Conservation (phyloP, 192 early-diverging fungal species). For the Coemansia sp. region DNA sequence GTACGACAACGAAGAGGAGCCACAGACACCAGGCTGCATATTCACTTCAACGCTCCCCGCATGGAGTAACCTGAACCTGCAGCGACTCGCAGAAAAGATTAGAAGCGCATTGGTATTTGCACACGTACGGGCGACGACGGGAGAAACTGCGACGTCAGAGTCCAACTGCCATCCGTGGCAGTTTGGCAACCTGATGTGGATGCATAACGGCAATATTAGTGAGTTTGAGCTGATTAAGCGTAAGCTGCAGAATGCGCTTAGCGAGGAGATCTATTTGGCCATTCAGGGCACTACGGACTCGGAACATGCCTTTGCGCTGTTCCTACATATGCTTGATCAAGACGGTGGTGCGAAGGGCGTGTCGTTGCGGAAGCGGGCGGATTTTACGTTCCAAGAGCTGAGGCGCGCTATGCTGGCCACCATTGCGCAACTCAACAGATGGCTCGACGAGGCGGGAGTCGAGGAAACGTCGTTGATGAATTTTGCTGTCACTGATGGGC, state of each 20-base stretch:
- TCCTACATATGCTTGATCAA: slow-evolving; percentile 63
- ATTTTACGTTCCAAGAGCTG: slow-evolving; percentile 61
- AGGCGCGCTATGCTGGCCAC: slow-evolving; percentile 72
- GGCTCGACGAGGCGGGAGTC: slow-evolving; percentile 64
- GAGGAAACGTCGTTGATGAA: slow-evolving; percentile 69
- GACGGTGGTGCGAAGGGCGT: slow-evolving; percentile 28
- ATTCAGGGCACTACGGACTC: slow-evolving; percentile 80
- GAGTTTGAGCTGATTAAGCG: slow-evolving; percentile 70
- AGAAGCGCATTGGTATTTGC: slow-evolving; percentile 72
- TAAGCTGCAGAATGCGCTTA: slow-evolving; percentile 57
- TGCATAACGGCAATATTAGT: slow-evolving; percentile 75
- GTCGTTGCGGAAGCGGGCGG: slow-evolving; percentile 12
- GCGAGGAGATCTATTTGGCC: slow-evolving; percentile 65
- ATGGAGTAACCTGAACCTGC: slow-evolving; percentile 76
- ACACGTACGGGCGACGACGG: slow-evolving; percentile 74
- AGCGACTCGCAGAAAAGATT: slow-evolving; percentile 73
- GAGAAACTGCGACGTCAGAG: slow-evolving; percentile 66
- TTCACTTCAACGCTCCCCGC: slow-evolving; percentile 79
- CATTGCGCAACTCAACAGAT: slow-evolving; percentile 68
- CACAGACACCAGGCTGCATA: slow-evolving; percentile 61
- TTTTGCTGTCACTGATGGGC: slow-evolving; percentile 81
- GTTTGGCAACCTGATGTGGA: slow-evolving; percentile 76
- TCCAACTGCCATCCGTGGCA: slow-evolving; percentile 68
- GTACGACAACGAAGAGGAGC: slow-evolving; percentile 72
- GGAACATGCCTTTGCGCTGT: slow-evolving; percentile 78